These are phyloP conservation scores for Fusarium vanettenii DNA, from an alignment of 2,329 filamentous ascomycete genomes.

Conservation along the genomic window DNA sequence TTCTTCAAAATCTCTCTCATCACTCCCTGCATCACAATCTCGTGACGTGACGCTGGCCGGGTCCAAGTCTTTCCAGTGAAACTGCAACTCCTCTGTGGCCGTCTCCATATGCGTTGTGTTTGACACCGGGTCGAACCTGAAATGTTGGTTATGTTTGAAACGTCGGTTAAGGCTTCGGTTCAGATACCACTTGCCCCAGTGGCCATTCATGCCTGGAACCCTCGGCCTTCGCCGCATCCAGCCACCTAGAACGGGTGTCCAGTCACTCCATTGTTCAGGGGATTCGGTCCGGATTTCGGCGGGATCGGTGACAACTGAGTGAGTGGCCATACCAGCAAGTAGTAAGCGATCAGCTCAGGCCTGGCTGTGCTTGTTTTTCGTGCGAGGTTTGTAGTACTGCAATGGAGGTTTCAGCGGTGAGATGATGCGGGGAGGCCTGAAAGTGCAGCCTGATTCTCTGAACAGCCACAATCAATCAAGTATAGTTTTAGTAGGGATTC, in stretches of 20 bases:
- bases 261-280: background rate
- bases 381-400: background rate
- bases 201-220: background rate
- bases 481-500: background rate
- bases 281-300: background rate
- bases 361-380: background rate
- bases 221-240: background rate
- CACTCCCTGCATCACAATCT: background rate
- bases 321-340: background rate
- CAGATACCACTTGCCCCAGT: background rate
- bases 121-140: background rate
- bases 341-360: background rate
- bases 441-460: background rate
- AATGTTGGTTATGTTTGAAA: background rate
- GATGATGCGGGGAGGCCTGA: background rate
- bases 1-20: background rate
- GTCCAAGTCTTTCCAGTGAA: background rate
- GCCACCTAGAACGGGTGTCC: background rate
- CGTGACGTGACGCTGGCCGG: background rate
- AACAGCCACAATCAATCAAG: background rate
- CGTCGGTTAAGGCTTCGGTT: background rate
- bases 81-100: background rate
- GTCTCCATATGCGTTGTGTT: background rate
- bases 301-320: background rate
- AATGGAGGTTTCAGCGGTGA: background rate